Conservation (phyloP, 2,329 filamentous ascomycete species). For the Arthrobotrys sphaeroides region DNA sequence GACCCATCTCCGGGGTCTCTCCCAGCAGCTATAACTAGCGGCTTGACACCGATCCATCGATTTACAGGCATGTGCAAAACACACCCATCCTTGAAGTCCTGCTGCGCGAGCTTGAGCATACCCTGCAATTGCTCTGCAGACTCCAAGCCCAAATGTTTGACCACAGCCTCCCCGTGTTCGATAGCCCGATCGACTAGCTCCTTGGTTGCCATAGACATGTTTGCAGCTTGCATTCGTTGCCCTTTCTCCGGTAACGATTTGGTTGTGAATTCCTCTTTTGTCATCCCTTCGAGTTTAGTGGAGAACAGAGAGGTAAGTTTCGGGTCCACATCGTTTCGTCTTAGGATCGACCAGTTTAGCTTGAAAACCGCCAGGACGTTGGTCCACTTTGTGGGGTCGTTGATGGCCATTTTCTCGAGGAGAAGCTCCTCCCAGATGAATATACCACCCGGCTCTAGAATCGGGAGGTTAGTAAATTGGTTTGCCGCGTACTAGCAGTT, state of each 20-base stretch:
- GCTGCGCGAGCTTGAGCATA: constrained; percentile 15
- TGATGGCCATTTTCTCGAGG: constrained; percentile 25
- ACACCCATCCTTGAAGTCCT: constrained; percentile 28
- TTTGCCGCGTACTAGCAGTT: background rate
- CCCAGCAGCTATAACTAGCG: background rate
- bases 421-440: constrained; percentile 28
- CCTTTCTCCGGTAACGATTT: constrained; percentile 23
- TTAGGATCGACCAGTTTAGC: constrained; percentile 31
- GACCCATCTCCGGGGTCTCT: background rate
- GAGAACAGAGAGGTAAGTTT: constrained; percentile 21
- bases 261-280: constrained; percentile 21
- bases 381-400: constrained; percentile 15
- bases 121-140: constrained; percentile 14
- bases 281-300: constrained; percentile 6
- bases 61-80: constrained; percentile 38
- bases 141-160: constrained; percentile 18
- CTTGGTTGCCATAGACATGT: constrained; percentile 33
- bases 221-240: constrained; percentile 22
- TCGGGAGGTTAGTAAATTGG: background rate
- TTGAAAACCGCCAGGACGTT: constrained; percentile 27
- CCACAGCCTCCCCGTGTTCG: constrained; percentile 14
- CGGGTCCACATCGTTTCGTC: constrained; percentile 32
- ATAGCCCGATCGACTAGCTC: constrained; percentile 17
- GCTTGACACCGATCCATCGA: constrained; percentile 24
- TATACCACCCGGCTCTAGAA: constrained; percentile 14